Evolutionary conservation across 352 stramenopile species (phyloP).

Genomic region (Phytophthora idaei): DNA sequence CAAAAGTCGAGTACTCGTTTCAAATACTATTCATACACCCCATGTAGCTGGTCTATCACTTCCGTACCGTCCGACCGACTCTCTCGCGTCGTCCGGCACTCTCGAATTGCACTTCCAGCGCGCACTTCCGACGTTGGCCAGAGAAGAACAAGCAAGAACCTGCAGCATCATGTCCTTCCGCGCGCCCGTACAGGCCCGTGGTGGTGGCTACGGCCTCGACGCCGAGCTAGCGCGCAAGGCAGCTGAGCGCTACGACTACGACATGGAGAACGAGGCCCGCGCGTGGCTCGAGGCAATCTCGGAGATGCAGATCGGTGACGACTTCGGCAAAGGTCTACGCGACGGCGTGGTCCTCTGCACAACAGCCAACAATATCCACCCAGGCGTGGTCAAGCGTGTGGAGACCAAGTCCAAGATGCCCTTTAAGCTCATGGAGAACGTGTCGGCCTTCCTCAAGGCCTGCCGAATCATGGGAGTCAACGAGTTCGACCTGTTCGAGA

Average conservation of each 20-base stretch:
- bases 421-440: slow-evolving; percentile 95
- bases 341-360: slow-evolving; percentile 87
- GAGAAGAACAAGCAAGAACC: slow-evolving; percentile 8
- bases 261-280: slow-evolving; percentile 84
- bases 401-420: slow-evolving; percentile 89
- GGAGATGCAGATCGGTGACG: slow-evolving; percentile 68
- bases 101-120: slow-evolving; percentile 20
- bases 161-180: slow-evolving; percentile 33
- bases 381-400: slow-evolving; percentile 65
- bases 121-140: not conserved
- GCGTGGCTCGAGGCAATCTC: slow-evolving; percentile 89
- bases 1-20: not conserved
- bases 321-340: slow-evolving; percentile 81
- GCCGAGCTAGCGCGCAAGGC: slow-evolving; percentile 86
- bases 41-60: slow-evolving; percentile 1
- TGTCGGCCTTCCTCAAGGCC: slow-evolving; percentile 83
- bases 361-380: slow-evolving; percentile 83
- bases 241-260: slow-evolving; percentile 90
- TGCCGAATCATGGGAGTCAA: slow-evolving; percentile 87
- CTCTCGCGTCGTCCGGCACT: slow-evolving; percentile 29
- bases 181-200: slow-evolving; percentile 65
- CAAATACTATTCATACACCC: not conserved
- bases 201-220: slow-evolving; percentile 89
- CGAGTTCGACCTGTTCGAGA: slow-evolving; percentile 92
- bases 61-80: slow-evolving; percentile 25